These are phyloP conservation scores for Xenosphaeropsis pyriputrescens DNA, from an alignment of 2,329 filamentous ascomycete species.

Conservation along the genomic window DNA sequence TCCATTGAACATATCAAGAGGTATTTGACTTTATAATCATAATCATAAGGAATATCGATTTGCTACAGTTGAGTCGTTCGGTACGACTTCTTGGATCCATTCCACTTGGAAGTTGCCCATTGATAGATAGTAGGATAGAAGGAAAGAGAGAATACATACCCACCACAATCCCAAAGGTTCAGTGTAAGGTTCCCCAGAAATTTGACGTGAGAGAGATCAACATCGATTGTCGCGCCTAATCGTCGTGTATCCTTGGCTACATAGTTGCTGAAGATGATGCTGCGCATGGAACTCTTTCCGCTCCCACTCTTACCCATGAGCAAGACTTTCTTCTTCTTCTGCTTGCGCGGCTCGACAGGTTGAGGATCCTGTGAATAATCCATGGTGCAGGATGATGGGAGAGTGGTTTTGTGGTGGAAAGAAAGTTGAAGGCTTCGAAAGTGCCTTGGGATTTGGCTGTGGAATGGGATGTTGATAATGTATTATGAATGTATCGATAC, in stretches of 20 bases:
- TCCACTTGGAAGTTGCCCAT: not conserved
- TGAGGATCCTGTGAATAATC: too few relatives aligned
- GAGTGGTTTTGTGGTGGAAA: too few relatives aligned
- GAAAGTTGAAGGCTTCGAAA: too few relatives aligned
- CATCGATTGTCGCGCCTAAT: slow-evolving; percentile 91
- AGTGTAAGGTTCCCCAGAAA: slow-evolving; percentile 96
- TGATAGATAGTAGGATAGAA: not conserved
- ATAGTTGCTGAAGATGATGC: slow-evolving; percentile 98
- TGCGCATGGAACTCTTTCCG: slow-evolving; percentile 95
- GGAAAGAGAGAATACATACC: slow-evolving; percentile 29
- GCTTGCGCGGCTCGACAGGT: slow-evolving; percentile 25
- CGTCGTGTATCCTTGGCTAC: slow-evolving; percentile 90
- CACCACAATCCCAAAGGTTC: slow-evolving; percentile 97
- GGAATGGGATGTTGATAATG: too few relatives aligned
- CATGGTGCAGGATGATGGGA: too few relatives aligned
- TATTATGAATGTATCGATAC: too few relatives aligned
- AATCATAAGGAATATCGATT: too few relatives aligned
- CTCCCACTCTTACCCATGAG: slow-evolving; percentile 94
- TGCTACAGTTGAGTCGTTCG: too few relatives aligned
- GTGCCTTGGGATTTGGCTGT: too few relatives aligned
- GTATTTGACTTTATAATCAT: not conserved
- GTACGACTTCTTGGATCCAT: too few relatives aligned
- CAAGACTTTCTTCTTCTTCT: slow-evolving; percentile 77
- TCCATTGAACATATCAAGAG: not conserved
- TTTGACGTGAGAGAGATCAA: slow-evolving; percentile 96